Percentiles rank a stretch among this genome's conserved stretches.
Evolutionary conservation across 202 grass and related monocot genomes (phyloP).

Genomic region (Schoenoplectus tabernaemontani): DNA sequence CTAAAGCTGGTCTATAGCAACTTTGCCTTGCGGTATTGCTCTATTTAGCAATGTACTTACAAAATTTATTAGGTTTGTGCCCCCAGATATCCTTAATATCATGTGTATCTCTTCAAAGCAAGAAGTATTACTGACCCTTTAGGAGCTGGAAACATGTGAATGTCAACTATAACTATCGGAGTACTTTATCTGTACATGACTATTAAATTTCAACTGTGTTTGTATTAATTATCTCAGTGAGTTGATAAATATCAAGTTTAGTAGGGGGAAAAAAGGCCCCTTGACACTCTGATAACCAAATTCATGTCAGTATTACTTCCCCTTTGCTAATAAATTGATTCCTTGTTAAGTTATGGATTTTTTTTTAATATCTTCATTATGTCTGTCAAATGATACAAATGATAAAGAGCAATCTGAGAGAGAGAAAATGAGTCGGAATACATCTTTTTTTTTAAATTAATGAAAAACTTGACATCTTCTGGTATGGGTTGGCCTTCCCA

Average conservation of each 20-base stretch:
- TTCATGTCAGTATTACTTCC: neutral
- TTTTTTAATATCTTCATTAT: neutral
- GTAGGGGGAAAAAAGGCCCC: too few species aligned
- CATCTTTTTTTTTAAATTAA: neutral
- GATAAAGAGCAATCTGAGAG: neutral
- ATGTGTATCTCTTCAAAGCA: neutral
- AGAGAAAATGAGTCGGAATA: neutral
- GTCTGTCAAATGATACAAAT: neutral
- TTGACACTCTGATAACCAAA: neutral
- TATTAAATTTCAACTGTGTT: neutral
- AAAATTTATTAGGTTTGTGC: neutral
- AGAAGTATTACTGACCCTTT: neutral
- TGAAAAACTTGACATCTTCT: neutral
- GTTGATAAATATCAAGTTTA: neutral
- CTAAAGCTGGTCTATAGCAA: slow-evolving; percentile 89
- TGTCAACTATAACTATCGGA: neutral
- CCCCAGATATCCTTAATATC: neutral
- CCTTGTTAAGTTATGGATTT: neutral
- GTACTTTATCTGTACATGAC: neutral
- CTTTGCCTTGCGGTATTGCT: slow-evolving; percentile 72
- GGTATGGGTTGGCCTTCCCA: neutral
- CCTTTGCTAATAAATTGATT: neutral
- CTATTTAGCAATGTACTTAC: neutral
- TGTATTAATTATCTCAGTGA: neutral
- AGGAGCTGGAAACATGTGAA: neutral